A percentile compares a stretch with the other conserved stretches of the same genome.
Evolutionary conservation across 768 basidiomycete species (phyloP).

Genomic region (Clitopilus passeckerianus): DNA sequence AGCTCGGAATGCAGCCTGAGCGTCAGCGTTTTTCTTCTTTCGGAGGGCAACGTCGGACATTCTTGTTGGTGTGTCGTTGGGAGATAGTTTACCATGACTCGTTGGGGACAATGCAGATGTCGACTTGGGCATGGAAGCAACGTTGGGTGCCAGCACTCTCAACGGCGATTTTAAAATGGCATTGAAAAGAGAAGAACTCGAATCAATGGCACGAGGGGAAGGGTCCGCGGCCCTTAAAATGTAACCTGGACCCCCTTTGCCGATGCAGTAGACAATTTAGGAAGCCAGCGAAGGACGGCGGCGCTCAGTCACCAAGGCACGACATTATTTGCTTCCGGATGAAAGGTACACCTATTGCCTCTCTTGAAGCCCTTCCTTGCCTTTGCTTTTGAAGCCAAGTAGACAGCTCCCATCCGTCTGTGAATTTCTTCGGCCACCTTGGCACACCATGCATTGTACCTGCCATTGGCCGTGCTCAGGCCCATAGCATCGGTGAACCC

Average conservation of each 20-base stretch:
- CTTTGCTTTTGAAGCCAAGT: background rate
- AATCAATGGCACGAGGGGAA: conserved; percentile 64
- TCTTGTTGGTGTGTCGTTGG: conserved; percentile 32
- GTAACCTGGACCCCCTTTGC: conserved; percentile 34
- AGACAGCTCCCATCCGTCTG: background rate
- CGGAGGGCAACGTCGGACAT: conserved; percentile 66
- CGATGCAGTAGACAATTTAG: conserved; percentile 46
- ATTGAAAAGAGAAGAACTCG: conserved; percentile 58
- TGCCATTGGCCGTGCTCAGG: too few relatives aligned
- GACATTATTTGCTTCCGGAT: conserved; percentile 32
- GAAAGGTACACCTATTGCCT: conserved; percentile 23
- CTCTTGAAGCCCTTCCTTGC: conserved; percentile 34
- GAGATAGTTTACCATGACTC: conserved; percentile 26
- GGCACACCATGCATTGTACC: too few relatives aligned
- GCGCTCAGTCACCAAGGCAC: conserved; percentile 38
- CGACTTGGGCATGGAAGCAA: conserved; percentile 38
- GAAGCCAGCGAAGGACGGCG: conserved; percentile 43
- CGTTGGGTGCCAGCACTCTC: conserved; percentile 22
- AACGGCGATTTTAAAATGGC: conserved; percentile 47
- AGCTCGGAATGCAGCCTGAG: conserved; percentile 81
- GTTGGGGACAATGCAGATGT: conserved; percentile 23
- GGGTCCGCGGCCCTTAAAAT: conserved; percentile 50
- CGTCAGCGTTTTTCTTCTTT: conserved; percentile 89
- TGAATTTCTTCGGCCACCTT: too few relatives aligned
- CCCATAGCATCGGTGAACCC: background rate